Conservation (phyloP, 805 yeast species). For the Zygosaccharomyces lentus region DNA sequence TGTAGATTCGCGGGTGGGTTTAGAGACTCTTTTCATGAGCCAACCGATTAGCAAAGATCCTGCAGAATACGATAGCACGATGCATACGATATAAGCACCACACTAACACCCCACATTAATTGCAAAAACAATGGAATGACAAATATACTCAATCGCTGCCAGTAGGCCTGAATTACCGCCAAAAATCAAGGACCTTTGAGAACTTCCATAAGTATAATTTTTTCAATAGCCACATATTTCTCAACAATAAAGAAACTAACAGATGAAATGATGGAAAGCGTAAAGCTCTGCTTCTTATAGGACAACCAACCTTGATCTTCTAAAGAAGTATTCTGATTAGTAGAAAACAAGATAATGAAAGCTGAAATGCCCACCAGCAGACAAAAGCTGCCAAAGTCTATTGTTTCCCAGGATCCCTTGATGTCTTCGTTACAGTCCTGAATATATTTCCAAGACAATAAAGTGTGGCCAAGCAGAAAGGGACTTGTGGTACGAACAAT, state of each 20-base stretch:
- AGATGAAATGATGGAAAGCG: constrained; percentile 12
- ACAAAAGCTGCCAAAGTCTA: constrained; percentile 40
- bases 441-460: constrained; percentile 29
- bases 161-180: constrained; percentile 38
- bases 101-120: constrained; percentile 39
- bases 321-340: constrained; percentile 14
- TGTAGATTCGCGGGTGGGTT: constrained; percentile 21
- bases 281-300: constrained; percentile 11
- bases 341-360: constrained; percentile 35
- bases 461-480: constrained; percentile 31
- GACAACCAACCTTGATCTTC: constrained; percentile 8
- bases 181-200: constrained; percentile 39
- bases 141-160: constrained; percentile 37
- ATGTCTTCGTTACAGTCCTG: constrained; percentile 35
- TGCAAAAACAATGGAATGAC: constrained; percentile 42
- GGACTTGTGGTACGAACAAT: constrained; percentile 43
- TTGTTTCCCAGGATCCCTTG: constrained; percentile 34
- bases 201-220: constrained; percentile 39
- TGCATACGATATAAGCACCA: constrained; percentile 42
- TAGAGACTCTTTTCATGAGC: constrained; percentile 24
- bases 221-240: constrained; percentile 37
- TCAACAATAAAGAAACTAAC: constrained; percentile 35
- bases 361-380: constrained; percentile 36
- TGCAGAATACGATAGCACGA: constrained; percentile 38
- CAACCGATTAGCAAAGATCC: constrained; percentile 41